These are phyloP conservation scores for Perilla frutescens DNA, from an alignment of 257 asterid species.

Conservation along the genomic window DNA sequence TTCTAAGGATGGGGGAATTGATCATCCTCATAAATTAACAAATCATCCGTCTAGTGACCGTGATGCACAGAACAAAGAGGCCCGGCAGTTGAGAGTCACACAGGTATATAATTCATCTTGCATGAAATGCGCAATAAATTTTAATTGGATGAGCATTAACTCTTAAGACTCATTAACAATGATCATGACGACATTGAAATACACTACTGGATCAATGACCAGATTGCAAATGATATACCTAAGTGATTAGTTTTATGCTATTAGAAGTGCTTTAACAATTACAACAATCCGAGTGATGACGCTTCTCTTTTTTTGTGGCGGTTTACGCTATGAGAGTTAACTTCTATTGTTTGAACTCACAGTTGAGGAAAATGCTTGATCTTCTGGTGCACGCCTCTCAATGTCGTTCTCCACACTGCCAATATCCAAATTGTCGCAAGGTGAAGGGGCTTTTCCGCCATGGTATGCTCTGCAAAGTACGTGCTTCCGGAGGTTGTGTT, in stretches of 20 bases:
- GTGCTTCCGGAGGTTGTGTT: constrained; percentile 92
- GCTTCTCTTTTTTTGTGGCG: neutral
- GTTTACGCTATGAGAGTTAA: constrained; percentile 23
- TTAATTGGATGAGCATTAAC: neutral
- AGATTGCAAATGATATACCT: neutral
- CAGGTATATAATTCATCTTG: constrained; percentile 60
- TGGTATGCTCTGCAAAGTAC: constrained; percentile 82
- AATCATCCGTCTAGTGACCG: constrained; percentile 87
- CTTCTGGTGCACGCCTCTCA: constrained; percentile 96
- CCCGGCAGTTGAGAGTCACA: constrained; percentile 82
- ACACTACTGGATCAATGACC: neutral
- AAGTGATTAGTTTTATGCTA: neutral
- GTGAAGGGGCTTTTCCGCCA: constrained; percentile 98
- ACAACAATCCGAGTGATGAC: constrained; percentile 9
- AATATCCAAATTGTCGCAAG: constrained; percentile 92
- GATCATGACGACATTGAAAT: neutral
- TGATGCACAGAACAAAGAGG: constrained; percentile 96
- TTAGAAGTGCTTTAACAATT: constrained; percentile 7
- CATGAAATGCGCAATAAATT: neutral
- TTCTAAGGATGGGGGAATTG: constrained; percentile 80
- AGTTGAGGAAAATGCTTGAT: constrained; percentile 96
- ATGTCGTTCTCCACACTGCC: constrained; percentile 81
- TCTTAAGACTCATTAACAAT: neutral
- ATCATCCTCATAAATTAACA: constrained; percentile 90
- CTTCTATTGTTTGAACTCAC: constrained; percentile 44